These are phyloP conservation scores for Plantago coronopus DNA, from an alignment of 305 asterid species.

Conservation along the genomic window DNA sequence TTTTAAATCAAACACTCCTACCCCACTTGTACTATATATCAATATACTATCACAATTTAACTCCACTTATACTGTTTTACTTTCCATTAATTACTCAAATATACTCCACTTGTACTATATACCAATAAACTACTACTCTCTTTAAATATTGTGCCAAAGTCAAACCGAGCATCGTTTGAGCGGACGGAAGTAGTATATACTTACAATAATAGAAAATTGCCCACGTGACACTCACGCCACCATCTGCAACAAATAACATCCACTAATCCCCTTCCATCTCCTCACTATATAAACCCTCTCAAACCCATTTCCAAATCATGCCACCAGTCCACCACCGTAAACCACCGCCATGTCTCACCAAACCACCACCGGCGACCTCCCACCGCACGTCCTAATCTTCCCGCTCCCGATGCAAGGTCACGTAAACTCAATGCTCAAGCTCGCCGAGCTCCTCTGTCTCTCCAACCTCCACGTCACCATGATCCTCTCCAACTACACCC, in stretches of 20 bases:
- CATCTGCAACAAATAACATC: neutral
- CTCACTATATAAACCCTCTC: neutral
- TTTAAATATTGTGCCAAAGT: too few relatives aligned
- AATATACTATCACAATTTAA: too few relatives aligned
- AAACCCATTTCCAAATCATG: neutral
- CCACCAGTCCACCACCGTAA: neutral
- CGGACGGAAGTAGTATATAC: too few relatives aligned
- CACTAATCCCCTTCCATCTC: neutral
- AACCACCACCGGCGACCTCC: constrained; percentile 6
- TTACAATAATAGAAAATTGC: neutral
- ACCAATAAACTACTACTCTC: too few relatives aligned
- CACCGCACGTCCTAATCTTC: constrained; percentile 63
- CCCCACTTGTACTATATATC: too few relatives aligned
- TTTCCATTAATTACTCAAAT: too few relatives aligned
- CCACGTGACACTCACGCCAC: neutral
- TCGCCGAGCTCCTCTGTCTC: constrained; percentile 62
- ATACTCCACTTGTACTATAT: too few relatives aligned
- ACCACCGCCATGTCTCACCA: neutral
- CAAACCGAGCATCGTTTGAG: too few relatives aligned
- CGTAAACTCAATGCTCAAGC: constrained; percentile 56
- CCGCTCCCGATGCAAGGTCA: constrained; percentile 63
- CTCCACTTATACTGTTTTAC: too few relatives aligned
- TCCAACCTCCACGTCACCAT: constrained; percentile 46
- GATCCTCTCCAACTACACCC: constrained; percentile 43
- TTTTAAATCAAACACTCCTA: too few relatives aligned